Evolutionary conservation across 2,329 filamentous ascomycete genomes (phyloP), one percentile per base, ranked within the genome.

Genomic region (Beauveria asiatica): DNA sequence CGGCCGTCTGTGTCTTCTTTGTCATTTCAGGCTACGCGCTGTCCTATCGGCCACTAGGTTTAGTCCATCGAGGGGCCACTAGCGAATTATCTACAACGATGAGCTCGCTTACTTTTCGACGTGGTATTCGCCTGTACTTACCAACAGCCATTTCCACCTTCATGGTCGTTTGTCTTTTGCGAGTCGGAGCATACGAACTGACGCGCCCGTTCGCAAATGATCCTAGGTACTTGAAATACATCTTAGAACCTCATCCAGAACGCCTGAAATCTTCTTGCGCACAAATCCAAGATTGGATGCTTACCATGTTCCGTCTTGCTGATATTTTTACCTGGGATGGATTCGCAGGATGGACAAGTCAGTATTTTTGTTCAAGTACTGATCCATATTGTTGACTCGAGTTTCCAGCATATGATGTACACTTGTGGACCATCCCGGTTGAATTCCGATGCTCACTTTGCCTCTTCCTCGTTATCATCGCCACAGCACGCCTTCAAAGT

Each of bases 351-450:
- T 76, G 73, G 44, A 80, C 75, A 53, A 67, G 74, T 76, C 69
- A 67, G 73, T 62, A 10, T 23, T 41, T 17, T 17, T n/a, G 13
- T 41, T 41, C 39, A 10, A 33, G 30, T 33, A 33, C 30, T 33
- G 30, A 33, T 11, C 37, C 9, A 1, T 33, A 11, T 19, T 23
- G 51, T 62, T 59, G 53, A 60, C 61, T 62, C 61, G 61, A 61
- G 57, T 44, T 27, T 39, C 7, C 56, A 69, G 74, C 70, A 23
- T 83, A 84, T 65, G 81, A 85, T 65, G 75, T 81, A 27, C 83
- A 86, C 63, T 70, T 85, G 23, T 86, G 83, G 83, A 85, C 83
- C 5, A 85, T 86, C 48, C 83, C 83, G 2, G 77, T 84, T 51
- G 83, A 86, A 68, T 84, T 83, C 66, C 75, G 80, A 61, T 81